Evolutionary conservation across 2,329 filamentous ascomycete genomes (phyloP).

Genomic region (Elsinoe perseae): DNA sequence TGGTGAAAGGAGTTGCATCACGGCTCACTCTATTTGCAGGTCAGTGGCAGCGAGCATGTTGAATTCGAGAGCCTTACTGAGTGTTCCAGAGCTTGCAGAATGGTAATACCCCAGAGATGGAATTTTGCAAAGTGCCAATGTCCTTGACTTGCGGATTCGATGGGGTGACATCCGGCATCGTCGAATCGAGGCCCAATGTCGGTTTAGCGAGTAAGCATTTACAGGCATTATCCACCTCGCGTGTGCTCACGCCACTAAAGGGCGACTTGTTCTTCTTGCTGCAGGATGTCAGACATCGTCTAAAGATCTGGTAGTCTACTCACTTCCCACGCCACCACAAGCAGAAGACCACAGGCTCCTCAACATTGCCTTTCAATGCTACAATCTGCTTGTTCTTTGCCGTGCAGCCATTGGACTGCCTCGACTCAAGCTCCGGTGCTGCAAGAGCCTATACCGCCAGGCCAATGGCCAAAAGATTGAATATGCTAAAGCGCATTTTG

Average conservation of each 20-base stretch:
- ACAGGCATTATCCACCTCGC: neutral
- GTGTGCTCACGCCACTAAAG: neutral
- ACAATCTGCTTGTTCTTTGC: neutral
- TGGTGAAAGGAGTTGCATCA: neutral
- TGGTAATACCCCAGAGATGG: neutral
- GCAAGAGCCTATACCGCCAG: neutral
- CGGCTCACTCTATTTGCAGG: neutral
- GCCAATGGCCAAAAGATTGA: too few relatives aligned
- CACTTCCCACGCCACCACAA: neutral
- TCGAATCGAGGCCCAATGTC: neutral
- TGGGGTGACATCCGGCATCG: neutral
- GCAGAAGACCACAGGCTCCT: neutral
- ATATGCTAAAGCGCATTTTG: too few relatives aligned
- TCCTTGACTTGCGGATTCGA: neutral
- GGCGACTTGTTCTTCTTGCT: neutral
- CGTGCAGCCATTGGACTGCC: neutral
- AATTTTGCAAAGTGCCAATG: neutral
- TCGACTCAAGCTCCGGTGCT: neutral
- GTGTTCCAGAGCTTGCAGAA: neutral
- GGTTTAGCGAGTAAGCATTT: neutral
- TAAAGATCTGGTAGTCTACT: neutral
- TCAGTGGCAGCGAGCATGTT: neutral
- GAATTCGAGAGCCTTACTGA: neutral
- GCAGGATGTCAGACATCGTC: neutral
- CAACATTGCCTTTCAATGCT: neutral